Evolutionary conservation across 345 rosid genomes (phyloP).

Genomic region (Clarkia xantiana): DNA sequence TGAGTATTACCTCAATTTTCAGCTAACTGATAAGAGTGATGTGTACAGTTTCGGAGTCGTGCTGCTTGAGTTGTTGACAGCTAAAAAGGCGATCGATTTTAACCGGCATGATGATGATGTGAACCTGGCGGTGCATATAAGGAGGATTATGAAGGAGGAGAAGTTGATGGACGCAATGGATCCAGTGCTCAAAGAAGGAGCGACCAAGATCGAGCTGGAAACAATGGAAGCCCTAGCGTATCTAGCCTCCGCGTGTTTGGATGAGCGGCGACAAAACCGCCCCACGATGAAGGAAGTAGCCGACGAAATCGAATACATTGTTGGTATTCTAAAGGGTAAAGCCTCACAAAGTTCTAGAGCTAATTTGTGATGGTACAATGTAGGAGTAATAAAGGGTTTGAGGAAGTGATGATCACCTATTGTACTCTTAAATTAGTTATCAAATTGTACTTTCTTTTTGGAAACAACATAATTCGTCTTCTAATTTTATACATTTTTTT

Average conservation of each 20-base stretch:
- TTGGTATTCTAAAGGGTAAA: conserved; percentile 15
- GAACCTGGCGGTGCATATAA: conserved; percentile 32
- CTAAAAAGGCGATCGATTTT: conserved; percentile 36
- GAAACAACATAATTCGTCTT: too few species aligned
- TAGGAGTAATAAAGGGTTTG: too few species aligned
- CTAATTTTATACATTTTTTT: too few species aligned
- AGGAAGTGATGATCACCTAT: too few species aligned
- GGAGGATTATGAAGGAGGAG: conserved; percentile 29
- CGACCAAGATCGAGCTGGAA: conserved; percentile 21
- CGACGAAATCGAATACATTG: conserved; percentile 30
- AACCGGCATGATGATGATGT: conserved; percentile 39
- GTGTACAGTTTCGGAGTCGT: conserved; percentile 61
- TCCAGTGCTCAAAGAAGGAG: conserved; percentile 21
- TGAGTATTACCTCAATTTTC: conserved; percentile 43
- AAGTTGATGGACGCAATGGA: conserved; percentile 25
- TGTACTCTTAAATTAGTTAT: too few species aligned
- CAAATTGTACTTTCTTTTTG: too few species aligned
- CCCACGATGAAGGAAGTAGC: conserved; percentile 40
- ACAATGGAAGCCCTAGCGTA: conserved; percentile 30
- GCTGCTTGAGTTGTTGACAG: conserved; percentile 36
- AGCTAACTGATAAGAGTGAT: conserved; percentile 48
- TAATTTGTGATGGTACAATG: not conserved
- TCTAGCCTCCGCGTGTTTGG: conserved; percentile 32
- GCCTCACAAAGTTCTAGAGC: conserved; percentile 6
- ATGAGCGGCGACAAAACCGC: conserved; percentile 33